These are phyloP conservation scores for Ananas comosus DNA, from an alignment of 176 grass and related monocot species.

Conservation along the genomic window DNA sequence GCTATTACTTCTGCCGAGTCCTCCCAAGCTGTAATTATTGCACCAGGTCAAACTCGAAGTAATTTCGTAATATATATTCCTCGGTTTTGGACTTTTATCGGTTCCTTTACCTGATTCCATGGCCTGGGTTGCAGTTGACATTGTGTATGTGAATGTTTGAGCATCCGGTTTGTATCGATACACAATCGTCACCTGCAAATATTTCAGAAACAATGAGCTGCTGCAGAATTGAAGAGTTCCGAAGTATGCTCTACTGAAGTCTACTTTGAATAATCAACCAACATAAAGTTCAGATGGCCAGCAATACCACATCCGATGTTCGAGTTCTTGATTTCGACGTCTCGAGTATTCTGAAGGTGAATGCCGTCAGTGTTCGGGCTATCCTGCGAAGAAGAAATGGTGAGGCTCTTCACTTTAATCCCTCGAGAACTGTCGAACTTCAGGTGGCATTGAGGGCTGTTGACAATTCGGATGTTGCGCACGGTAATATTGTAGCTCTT, in stretches of 20 bases:
- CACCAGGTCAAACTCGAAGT: not conserved
- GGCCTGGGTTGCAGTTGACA: slow-evolving; percentile 51
- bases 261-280: not conserved
- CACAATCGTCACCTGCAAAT: slow-evolving; percentile 58
- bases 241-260: not conserved
- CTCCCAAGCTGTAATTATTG: slow-evolving; percentile 40
- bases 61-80: not conserved
- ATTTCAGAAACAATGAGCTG: not conserved
- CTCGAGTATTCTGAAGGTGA: slow-evolving; percentile 61
- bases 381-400: slow-evolving; percentile 42
- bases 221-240: not conserved
- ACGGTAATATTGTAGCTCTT: slow-evolving; percentile 45
- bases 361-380: slow-evolving; percentile 67
- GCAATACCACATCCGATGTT: slow-evolving; percentile 52
- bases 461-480: slow-evolving; percentile 32
- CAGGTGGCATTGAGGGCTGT: slow-evolving; percentile 67
- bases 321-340: slow-evolving; percentile 54
- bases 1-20: slow-evolving; percentile 50
- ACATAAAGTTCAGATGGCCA: not conserved
- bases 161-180: slow-evolving; percentile 69
- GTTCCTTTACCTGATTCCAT: slow-evolving; percentile 56
- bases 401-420: slow-evolving; percentile 57
- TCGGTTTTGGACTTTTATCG: not conserved
- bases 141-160: slow-evolving; percentile 67
- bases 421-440: slow-evolving; percentile 65